Percentiles rank a stretch among this genome's conserved stretches.
These are phyloP conservation scores for Arabidopsis thaliana DNA, from an alignment of 345 rosid genomes.

Conservation along the genomic window TAIR10.1 NC_003074.8:4472001-4472500, in stretches of 20 bases:
- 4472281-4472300: slow-evolving; percentile 91
- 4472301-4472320: slow-evolving; percentile 90
- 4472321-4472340: slow-evolving; percentile 87
- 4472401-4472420: slow-evolving; percentile 22
- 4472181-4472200: slow-evolving; percentile 89
- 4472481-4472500: slow-evolving; percentile 88
- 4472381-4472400: slow-evolving; percentile 18
- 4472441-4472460: slow-evolving; percentile 96
- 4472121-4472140: slow-evolving; percentile 6
- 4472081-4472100: neutral
- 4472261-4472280: slow-evolving; percentile 99
- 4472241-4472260: slow-evolving; percentile 88
- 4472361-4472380: slow-evolving; percentile 4
- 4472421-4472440: slow-evolving; percentile 99
- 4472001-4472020: slow-evolving; percentile 82
- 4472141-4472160: slow-evolving; percentile 33
- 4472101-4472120: slow-evolving; percentile 16
- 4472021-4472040: slow-evolving; percentile 16
- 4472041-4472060: slow-evolving; percentile 11
- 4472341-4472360: slow-evolving; percentile 32
- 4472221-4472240: slow-evolving; percentile 94
- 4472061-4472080: neutral
- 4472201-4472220: slow-evolving; percentile 91
- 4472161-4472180: slow-evolving; percentile 97
- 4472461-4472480: slow-evolving; percentile 94